These are phyloP conservation scores for Westerdykella ornata DNA, from an alignment of 2,329 filamentous ascomycete species.

Conservation along the genomic window DNA sequence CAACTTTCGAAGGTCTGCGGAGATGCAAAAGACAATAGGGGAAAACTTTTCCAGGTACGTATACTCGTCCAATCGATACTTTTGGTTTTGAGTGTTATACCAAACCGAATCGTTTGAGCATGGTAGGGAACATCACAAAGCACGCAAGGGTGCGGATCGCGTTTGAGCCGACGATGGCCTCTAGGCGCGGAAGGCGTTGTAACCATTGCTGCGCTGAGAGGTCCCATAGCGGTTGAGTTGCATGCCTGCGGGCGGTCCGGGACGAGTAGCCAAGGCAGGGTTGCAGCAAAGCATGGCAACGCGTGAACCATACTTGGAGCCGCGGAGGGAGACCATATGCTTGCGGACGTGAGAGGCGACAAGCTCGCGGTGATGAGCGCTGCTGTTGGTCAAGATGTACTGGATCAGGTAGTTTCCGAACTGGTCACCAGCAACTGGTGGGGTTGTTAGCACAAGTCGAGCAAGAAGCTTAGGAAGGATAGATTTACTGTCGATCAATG, in stretches of 20 bases:
- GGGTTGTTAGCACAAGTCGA: conserved; percentile 11
- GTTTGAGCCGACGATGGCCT: neutral
- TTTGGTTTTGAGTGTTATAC: neutral
- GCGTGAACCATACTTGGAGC: conserved; percentile 96
- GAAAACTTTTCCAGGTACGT: conserved; percentile 17
- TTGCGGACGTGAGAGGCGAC: conserved; percentile 92
- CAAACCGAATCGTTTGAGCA: neutral
- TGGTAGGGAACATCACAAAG: conserved; percentile 23
- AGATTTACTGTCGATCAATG: conserved; percentile 76
- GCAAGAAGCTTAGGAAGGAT: neutral
- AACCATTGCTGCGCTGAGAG: conserved; percentile 20
- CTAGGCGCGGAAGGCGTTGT: conserved; percentile 23
- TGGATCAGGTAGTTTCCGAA: conserved; percentile 98
- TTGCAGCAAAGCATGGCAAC: conserved; percentile 99
- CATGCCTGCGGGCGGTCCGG: conserved; percentile 69
- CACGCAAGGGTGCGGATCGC: neutral
- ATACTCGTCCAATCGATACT: conserved; percentile 17
- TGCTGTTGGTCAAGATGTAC: conserved; percentile 87
- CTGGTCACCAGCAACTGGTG: conserved; percentile 82
- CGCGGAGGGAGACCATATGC: conserved; percentile 98
- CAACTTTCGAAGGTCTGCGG: conserved; percentile 11
- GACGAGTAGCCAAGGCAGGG: conserved; percentile 79
- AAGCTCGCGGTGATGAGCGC: conserved; percentile 81
- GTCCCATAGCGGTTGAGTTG: conserved; percentile 32
- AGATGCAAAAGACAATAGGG: conserved; percentile 32